A percentile compares a stretch with the other conserved stretches of the same genome.
These are phyloP conservation scores for Pestalotiopsis sp. DNA, from an alignment of 2,329 filamentous ascomycete genomes.

Conservation along the genomic window DNA sequence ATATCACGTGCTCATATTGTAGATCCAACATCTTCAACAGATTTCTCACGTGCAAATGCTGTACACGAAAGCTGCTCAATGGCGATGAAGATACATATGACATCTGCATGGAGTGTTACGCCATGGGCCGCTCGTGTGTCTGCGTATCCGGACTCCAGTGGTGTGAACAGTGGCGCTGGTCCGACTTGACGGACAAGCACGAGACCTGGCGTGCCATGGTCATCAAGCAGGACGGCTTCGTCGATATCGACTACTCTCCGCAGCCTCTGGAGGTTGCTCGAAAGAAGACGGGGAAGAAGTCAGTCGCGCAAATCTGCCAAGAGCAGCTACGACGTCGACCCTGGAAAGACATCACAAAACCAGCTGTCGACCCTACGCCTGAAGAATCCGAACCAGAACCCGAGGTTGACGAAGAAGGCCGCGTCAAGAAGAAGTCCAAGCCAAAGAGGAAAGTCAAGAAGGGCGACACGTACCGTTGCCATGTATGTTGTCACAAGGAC, in stretches of 20 bases:
- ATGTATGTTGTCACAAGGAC: slow-evolving; percentile 80
- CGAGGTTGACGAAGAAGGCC: slow-evolving; percentile 64
- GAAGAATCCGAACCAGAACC: slow-evolving; percentile 39
- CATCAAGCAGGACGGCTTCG: slow-evolving; percentile 68
- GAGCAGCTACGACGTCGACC: slow-evolving; percentile 79
- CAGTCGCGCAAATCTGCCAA: slow-evolving; percentile 90
- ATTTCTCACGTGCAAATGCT: slow-evolving; percentile 89
- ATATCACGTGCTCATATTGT: slow-evolving; percentile 94
- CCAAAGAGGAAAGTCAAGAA: slow-evolving; percentile 54
- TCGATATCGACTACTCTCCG: slow-evolving; percentile 66
- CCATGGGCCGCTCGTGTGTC: slow-evolving; percentile 91
- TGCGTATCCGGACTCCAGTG: slow-evolving; percentile 85
- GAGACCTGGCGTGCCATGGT: slow-evolving; percentile 81
- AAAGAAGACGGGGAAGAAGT: slow-evolving; percentile 68
- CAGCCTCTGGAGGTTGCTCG: slow-evolving; percentile 70
- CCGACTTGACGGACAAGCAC: slow-evolving; percentile 73
- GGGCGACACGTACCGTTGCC: slow-evolving; percentile 64
- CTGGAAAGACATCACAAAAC: slow-evolving; percentile 77
- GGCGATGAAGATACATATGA: slow-evolving; percentile 86
- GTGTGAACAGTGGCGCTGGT: slow-evolving; percentile 93
- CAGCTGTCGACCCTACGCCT: slow-evolving; percentile 33
- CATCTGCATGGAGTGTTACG: slow-evolving; percentile 96
- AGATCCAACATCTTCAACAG: slow-evolving; percentile 96
- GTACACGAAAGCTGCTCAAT: slow-evolving; percentile 64
- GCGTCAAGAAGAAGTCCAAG: slow-evolving; percentile 65